A percentile compares a stretch with the other conserved stretches of the same genome.
Conservation (phyloP, 306 rosid species). For the Fagus sylvatica region DNA sequence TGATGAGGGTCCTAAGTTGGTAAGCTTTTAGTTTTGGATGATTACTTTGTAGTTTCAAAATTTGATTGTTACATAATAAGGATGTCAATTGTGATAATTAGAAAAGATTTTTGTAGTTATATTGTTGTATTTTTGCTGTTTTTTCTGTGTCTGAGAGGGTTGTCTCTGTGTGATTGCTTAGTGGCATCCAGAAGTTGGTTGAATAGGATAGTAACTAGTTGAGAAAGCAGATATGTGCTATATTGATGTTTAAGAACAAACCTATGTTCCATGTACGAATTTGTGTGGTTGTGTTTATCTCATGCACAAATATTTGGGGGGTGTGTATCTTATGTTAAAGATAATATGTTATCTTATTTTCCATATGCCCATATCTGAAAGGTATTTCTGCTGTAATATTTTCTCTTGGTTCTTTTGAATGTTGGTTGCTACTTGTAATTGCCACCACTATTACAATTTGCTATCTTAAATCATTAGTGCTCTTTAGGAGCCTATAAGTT, state of each 20-base stretch:
- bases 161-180: not conserved
- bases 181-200: not conserved
- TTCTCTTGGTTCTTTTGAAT: not conserved
- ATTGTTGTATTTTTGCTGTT: not conserved
- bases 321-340: not conserved
- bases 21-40: constrained; percentile 32
- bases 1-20: constrained; percentile 92
- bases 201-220: not conserved
- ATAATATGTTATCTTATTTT: not conserved
- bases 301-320: not conserved
- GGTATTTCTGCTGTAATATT: not conserved
- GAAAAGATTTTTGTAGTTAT: not conserved
- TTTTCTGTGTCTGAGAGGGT: not conserved
- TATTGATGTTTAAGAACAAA: not conserved
- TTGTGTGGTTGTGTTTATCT: not conserved
- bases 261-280: not conserved
- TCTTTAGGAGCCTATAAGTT: not conserved
- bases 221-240: not conserved
- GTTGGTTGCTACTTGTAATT: not conserved
- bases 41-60: not conserved
- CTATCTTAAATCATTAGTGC: not conserved
- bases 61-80: not conserved
- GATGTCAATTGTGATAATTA: not conserved
- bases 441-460: not conserved
- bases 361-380: not conserved